Conservation (phyloP, 1,284 basidiomycete genomes). For the Tilletia setariae region DNA sequence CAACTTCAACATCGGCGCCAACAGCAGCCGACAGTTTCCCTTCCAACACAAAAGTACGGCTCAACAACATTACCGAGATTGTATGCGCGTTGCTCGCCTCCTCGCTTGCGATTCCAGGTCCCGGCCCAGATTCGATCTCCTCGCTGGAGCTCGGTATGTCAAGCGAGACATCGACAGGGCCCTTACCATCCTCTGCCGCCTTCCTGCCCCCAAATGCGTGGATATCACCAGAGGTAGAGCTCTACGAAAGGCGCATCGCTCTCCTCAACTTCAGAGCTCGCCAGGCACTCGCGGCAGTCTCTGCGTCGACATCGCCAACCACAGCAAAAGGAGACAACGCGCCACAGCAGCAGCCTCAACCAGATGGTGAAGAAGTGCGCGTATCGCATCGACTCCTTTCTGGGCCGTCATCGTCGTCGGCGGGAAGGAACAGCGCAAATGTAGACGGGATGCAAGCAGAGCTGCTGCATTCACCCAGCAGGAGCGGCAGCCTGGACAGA, state of each 20-base stretch:
- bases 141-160: background rate
- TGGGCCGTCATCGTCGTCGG: background rate
- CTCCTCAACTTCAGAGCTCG: conserved; percentile 26
- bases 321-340: background rate
- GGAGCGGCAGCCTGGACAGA: conserved; percentile 5
- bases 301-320: background rate
- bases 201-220: background rate
- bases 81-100: conserved; percentile 37
- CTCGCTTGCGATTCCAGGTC: conserved; percentile 36
- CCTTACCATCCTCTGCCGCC: background rate
- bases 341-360: background rate
- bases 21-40: conserved; percentile 27
- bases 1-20: conserved; percentile 16
- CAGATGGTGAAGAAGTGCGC: conserved; percentile 20
- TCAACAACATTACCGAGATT: conserved; percentile 41
- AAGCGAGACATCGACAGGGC: background rate
- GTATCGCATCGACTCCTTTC: conserved; percentile 3
- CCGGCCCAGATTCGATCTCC: background rate
- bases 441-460: conserved; percentile 26
- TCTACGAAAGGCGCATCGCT: conserved; percentile 24
- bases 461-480: conserved; percentile 19
- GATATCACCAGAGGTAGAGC: conserved; percentile 25
- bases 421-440: background rate
- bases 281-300: conserved; percentile 24
- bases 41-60: conserved; percentile 18